Conservation (phyloP, 2,329 filamentous ascomycete genomes). For the Fusarium domesticum region DNA sequence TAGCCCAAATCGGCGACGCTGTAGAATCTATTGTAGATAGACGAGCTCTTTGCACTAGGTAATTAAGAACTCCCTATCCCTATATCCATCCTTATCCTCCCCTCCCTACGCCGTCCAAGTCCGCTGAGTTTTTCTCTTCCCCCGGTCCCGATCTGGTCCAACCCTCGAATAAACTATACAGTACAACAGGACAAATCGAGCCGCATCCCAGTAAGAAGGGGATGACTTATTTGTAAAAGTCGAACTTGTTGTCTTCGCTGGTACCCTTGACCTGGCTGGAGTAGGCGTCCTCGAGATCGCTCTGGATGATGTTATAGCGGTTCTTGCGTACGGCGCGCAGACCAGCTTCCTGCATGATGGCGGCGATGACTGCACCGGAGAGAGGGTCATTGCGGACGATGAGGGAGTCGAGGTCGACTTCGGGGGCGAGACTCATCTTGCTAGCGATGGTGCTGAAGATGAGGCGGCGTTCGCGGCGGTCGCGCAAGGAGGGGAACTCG, state of each 20-base stretch:
- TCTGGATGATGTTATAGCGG: constrained; percentile 98
- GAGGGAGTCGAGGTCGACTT: constrained; percentile 92
- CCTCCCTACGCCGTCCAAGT: not conserved
- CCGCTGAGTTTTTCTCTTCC: not conserved
- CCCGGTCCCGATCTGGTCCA: not conserved
- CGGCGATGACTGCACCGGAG: constrained; percentile 92
- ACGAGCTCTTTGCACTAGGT: not conserved
- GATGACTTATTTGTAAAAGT: constrained; percentile 73
- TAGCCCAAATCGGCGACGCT: not conserved
- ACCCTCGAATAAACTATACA: constrained; percentile 11
- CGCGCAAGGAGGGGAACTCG: constrained; percentile 92
- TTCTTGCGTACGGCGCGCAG: constrained; percentile 94
- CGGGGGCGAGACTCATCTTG: constrained; percentile 96
- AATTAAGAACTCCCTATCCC: not conserved
- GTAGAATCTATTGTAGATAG: not conserved
- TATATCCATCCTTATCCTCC: not conserved
- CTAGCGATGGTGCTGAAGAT: constrained; percentile 97
- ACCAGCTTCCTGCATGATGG: constrained; percentile 98
- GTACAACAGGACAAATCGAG: constrained; percentile 22
- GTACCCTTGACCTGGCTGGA: constrained; percentile 89
- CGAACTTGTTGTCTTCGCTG: constrained; percentile 69
- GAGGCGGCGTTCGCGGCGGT: constrained; percentile 88
- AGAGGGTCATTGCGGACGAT: constrained; percentile 96
- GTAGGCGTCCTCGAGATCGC: constrained; percentile 94
- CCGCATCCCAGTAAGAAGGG: constrained; percentile 6